Evolutionary conservation across 2,329 filamentous ascomycete genomes (phyloP), one percentile per base, ranked within the genome.

Genomic region (Pseudocercospora pini-densiflorae): DNA sequence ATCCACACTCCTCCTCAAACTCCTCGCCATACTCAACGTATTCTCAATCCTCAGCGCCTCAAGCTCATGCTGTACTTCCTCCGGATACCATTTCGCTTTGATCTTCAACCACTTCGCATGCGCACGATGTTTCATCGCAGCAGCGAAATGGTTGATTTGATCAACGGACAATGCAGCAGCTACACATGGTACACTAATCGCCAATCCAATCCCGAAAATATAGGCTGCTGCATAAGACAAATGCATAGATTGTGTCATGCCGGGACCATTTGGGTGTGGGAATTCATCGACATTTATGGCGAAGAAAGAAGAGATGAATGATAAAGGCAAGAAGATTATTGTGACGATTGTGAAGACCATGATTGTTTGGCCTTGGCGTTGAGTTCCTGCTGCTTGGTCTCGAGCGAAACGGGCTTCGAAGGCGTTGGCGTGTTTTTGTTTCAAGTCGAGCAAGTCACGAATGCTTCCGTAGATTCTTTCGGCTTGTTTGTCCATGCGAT

Each of bases 401-500:
- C 85, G 80, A 0, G 85, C 84, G 61, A 86, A 89, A 2, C 88
- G 84, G 1, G 88, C 88, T 73, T 90, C 88, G 55, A 89, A 85
- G 0, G 87, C 87, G 76, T 90, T 90, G 69, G 87, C 88, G 65
- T 90, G 88, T 75, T 90, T 90, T 71, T 91, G 88, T 72, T 91
- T 91, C 0, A 90, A 81, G 69, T 90, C 88, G 0, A 91, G 83
- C 5, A 90, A 78, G 70, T 90, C 85, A 0, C 85, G 88, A 53
- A 90, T 83, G 64, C 83, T 85, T 51, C 83, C 79, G 72, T 89
- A 89, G 67, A 89, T 86, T 23, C 84, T 82, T 64, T 85, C 81
- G 0, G 88, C 87, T 74, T 89, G 88, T 59, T 84, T 83, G 72
- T 88, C 85, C 88, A 90, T 90, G 16, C 87, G 82, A 36, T 84